A percentile compares a stretch with the other conserved stretches of the same genome.
phyloP scores from a whole-genome alignment of 495 filamentous ascomycete genomes.

The Xylaria longipes region DNA sequence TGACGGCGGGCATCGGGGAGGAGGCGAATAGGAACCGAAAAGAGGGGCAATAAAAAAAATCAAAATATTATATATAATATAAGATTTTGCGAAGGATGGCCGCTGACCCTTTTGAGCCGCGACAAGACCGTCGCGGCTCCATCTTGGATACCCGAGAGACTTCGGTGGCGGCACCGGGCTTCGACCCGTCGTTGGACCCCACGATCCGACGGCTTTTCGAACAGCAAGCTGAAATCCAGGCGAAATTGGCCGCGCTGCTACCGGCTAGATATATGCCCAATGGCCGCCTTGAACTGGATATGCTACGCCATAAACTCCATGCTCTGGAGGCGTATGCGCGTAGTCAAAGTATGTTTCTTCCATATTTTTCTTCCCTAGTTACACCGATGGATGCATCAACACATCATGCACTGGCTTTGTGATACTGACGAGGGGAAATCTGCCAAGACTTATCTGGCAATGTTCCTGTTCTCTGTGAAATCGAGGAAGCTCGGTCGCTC shows the following conservation, averaged over 20 bases:
- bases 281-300: constrained; percentile 52
- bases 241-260: constrained; percentile 52
- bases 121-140: constrained; percentile 43
- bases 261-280: constrained; percentile 53
- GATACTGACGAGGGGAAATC: neutral
- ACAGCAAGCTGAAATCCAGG: constrained; percentile 58
- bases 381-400: neutral
- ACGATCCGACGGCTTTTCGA: constrained; percentile 54
- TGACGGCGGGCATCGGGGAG: constrained; percentile 5
- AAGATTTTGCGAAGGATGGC: constrained; percentile 36
- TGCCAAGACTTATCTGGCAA: constrained; percentile 50
- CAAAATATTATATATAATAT: constrained; percentile 16
- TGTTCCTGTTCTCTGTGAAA: constrained; percentile 51
- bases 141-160: constrained; percentile 38
- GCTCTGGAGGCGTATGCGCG: constrained; percentile 50
- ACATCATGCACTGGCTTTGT: neutral
- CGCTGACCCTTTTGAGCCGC: constrained; percentile 37
- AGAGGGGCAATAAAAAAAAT: constrained; percentile 6
- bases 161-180: constrained; percentile 39
- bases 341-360: constrained; percentile 50
- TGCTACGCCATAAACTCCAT: constrained; percentile 55
- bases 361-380: constrained; percentile 3
- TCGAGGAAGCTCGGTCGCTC: constrained; percentile 55
- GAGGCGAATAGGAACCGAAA: constrained; percentile 28
- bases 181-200: constrained; percentile 52